phyloP scores from a whole-genome alignment of 202 grass and related monocot genomes.

The Carex sylvatica region DNA sequence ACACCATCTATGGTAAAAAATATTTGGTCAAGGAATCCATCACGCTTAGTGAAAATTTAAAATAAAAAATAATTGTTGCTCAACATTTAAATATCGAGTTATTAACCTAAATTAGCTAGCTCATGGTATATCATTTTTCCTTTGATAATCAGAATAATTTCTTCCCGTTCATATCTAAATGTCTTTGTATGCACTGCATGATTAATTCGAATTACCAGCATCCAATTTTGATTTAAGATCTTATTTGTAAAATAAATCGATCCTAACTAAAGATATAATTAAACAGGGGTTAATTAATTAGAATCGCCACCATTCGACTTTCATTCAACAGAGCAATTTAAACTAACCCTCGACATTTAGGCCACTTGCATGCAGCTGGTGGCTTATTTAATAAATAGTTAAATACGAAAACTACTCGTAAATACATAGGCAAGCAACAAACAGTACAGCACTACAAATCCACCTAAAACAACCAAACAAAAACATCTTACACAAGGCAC shows the following conservation, averaged over 20 bases:
- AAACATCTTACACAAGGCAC: too few relatives aligned
- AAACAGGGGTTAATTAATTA: background rate
- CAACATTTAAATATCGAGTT: too few relatives aligned
- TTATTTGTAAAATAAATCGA: background rate
- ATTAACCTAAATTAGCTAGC: too few relatives aligned
- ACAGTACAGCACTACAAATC: background rate
- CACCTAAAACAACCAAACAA: too few relatives aligned
- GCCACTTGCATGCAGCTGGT: background rate
- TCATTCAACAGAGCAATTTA: background rate
- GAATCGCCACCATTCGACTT: background rate
- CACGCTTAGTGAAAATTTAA: too few relatives aligned
- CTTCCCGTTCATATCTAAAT: background rate
- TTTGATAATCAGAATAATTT: background rate
- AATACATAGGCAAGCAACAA: background rate
- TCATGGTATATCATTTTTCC: background rate
- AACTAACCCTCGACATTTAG: background rate
- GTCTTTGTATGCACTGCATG: too few relatives aligned
- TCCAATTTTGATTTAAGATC: background rate
- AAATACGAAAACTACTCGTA: background rate
- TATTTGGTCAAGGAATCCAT: too few relatives aligned
- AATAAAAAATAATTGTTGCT: too few relatives aligned
- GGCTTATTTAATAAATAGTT: background rate
- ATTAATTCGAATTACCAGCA: background rate
- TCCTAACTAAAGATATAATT: background rate
- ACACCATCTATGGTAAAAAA: too few relatives aligned